Evolutionary conservation across 2,329 filamentous ascomycete species (phyloP), one percentile per base, ranked within the genome.

Genomic region (Phyllosticta ampelicida): DNA sequence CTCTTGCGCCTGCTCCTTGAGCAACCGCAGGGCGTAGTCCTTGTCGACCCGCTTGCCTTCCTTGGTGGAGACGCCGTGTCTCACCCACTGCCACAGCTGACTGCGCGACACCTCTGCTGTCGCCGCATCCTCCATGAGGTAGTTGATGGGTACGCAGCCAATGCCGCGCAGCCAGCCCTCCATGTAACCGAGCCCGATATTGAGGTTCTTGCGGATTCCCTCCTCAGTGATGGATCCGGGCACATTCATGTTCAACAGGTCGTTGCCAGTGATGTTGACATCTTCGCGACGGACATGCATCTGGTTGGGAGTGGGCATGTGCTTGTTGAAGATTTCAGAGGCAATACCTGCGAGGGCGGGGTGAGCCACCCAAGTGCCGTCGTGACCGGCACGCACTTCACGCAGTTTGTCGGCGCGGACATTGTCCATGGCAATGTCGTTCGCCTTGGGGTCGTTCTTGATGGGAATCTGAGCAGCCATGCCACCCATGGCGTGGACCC

Each of bases 381-480:
- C 94, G 75, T 99, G 94, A 59, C 94, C 94, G 55, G 94, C 94
- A 64, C 87, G 87, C 55, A 90, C 94, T 75, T 99, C 94, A 60
- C 94, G 90, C 61, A 99, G 83, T 82, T 99, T 99, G 76, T 99
- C 94, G 59, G 89, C 88, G 62, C 90, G 87, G 51, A 99, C 90
- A 61, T 84, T 86, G 63, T 90, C 89, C 91, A 97, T 96, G 64
- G 92, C 92, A 71, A 85, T 86, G 68, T 96, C 90, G 75, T 97
- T 96, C 70, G 91, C 92, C 53, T 82, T 84, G 65, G 86, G 83
- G 75, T 97, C 88, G 71, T 94, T 87, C 81, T 97, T 97, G 80
- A 97, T 96, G 62, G 94, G 94, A 69, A 99, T 99, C 76, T 97
- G 94, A 48, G 94, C 94, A 2, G 92, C 92, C 94, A 99, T 97